phyloP scores from a whole-genome alignment of 805 yeast species.

The Komagataella populi region DNA sequence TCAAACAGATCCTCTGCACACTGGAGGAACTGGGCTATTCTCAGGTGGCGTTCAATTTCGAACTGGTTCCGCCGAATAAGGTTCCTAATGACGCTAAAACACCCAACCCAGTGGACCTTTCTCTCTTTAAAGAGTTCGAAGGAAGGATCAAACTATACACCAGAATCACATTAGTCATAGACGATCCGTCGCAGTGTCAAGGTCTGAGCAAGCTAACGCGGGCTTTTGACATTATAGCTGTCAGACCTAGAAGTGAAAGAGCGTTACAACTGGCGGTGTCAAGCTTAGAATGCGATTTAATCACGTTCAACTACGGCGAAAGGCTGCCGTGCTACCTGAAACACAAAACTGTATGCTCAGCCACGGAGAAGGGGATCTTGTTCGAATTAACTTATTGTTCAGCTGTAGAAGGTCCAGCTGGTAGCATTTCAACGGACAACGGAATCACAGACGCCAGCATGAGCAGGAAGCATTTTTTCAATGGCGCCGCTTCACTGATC shows the following conservation, averaged over 20 bases:
- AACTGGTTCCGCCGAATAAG: slow-evolving; percentile 33
- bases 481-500: slow-evolving; percentile 60
- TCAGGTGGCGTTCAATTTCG: slow-evolving; percentile 64
- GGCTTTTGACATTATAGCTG: slow-evolving; percentile 67
- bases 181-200: slow-evolving; percentile 68
- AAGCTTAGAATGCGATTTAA: slow-evolving; percentile 66
- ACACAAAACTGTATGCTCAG: slow-evolving; percentile 77
- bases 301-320: slow-evolving; percentile 54
- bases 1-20: slow-evolving; percentile 38
- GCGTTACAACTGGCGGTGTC: slow-evolving; percentile 65
- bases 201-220: slow-evolving; percentile 29
- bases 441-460: slow-evolving; percentile 9
- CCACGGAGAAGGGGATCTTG: slow-evolving; percentile 68
- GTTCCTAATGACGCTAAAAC: slow-evolving; percentile 31
- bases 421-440: slow-evolving; percentile 5
- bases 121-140: slow-evolving; percentile 20
- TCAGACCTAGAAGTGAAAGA: slow-evolving; percentile 69
- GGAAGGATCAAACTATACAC: slow-evolving; percentile 36
- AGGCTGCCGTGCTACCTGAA: slow-evolving; percentile 66
- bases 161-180: slow-evolving; percentile 62
- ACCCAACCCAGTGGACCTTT: slow-evolving; percentile 27
- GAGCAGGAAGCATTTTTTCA: slow-evolving; percentile 45
- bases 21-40: slow-evolving; percentile 55
- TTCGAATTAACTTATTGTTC: slow-evolving; percentile 66
- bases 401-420: slow-evolving; percentile 27